Base-by-base conservation (phyloP, 179 eudicot genomes). In the Silene noctiflora region DNA sequence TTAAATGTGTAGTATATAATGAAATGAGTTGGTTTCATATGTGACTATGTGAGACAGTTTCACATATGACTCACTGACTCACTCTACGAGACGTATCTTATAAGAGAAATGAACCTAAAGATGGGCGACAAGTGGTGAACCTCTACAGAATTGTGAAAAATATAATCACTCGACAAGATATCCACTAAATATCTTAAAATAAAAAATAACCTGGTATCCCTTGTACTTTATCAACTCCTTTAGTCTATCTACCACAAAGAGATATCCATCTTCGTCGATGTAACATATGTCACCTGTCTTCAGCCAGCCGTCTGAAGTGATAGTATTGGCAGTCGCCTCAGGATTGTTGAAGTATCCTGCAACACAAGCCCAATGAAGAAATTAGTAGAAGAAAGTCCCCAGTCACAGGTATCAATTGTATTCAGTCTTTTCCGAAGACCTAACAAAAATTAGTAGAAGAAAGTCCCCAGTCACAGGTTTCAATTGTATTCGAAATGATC, bases 171-270 rank as follows among this genome's bases (percentile, higher is more conserved):
- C 35, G 21, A 29, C 66, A 33, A 58, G 19, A 19, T 14, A 44
- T 39, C 53, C n/a, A 42, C 21, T 4, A 44, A 22, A 65, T 10
- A 17, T 67, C 2, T 4, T 35, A 48, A 29, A 66, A 61, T 31
- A 42, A 24, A 58, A 63, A 79, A 20, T 35, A 7, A 87, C 90
- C 90, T 87, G 90, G 73, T 83, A 85, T 64, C 87, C 88, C 71
- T 87, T 87, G 83, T 85, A 87, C 75, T 87, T 87, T 73, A 87
- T 85, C 75, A 85, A 73, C 75, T 85, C 90, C 75, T 87, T 85
- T 53, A 87, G 74, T 69, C 88, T 81, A 75, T 87, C 90, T 64
- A 87, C 88, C 60, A 87, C 87, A 72, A 87, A 87, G 31, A 87
- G 73, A 56, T 69, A 78, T 16, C 88, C 90, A 25, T 87, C 88